A percentile compares a stretch with the other conserved stretches of the same genome.
Evolutionary conservation across 2,329 filamentous ascomycete genomes (phyloP).

Genomic region (Monilinia aucupariae): DNA sequence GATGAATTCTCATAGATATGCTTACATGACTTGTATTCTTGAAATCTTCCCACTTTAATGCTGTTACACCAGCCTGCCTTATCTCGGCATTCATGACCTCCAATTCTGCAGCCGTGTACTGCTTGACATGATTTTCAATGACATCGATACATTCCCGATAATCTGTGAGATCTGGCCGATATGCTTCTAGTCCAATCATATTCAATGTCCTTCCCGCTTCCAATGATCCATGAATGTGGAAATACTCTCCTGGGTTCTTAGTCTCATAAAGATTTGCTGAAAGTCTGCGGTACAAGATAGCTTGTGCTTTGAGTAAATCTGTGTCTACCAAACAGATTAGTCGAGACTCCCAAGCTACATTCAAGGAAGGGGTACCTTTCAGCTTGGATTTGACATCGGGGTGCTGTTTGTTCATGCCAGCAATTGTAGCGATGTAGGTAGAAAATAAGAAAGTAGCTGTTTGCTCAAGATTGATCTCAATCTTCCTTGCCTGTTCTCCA

Average conservation of each 20-base stretch:
- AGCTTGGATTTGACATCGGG: slow-evolving; percentile 43
- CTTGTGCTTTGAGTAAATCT: slow-evolving; percentile 65
- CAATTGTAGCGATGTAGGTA: slow-evolving; percentile 51
- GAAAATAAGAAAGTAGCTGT: slow-evolving; percentile 53
- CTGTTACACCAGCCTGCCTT: slow-evolving; percentile 55
- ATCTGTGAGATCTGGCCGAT: slow-evolving; percentile 55
- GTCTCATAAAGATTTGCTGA: slow-evolving; percentile 69
- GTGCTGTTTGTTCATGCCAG: slow-evolving; percentile 46
- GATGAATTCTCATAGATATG: background rate
- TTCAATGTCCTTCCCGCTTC: slow-evolving; percentile 63
- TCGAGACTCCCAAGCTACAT: background rate
- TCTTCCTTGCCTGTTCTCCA: slow-evolving; percentile 39
- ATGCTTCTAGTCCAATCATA: slow-evolving; percentile 63
- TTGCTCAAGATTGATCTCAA: slow-evolving; percentile 49
- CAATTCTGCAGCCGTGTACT: slow-evolving; percentile 50
- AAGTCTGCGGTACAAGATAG: slow-evolving; percentile 63
- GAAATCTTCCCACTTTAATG: slow-evolving; percentile 55
- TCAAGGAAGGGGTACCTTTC: slow-evolving; percentile 34
- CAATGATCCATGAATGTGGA: slow-evolving; percentile 70
- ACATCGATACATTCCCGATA: slow-evolving; percentile 53
- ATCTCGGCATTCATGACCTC: slow-evolving; percentile 52
- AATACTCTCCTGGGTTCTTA: slow-evolving; percentile 59
- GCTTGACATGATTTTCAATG: slow-evolving; percentile 55
- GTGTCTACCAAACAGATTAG: slow-evolving; percentile 49
- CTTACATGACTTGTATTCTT: slow-evolving; percentile 49